These are phyloP conservation scores for Fonsecaea pedrosoi DNA, from an alignment of 2,329 filamentous ascomycete genomes.

Conservation along the genomic window DNA sequence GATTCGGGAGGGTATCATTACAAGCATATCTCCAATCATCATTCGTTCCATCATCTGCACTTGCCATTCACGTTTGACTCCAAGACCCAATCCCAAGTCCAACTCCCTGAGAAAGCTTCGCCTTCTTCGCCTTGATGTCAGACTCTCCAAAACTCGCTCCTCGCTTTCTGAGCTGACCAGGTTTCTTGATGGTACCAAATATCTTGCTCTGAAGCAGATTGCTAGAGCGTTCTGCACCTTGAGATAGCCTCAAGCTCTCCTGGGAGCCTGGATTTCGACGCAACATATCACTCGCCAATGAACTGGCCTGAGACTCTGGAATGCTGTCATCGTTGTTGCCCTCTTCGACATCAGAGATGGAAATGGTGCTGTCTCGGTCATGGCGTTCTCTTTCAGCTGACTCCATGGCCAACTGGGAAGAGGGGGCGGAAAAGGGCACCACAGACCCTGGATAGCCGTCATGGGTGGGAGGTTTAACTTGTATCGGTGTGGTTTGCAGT, in stretches of 20 bases:
- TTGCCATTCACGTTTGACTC: slow-evolving; percentile 31
- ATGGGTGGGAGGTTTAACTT: slow-evolving; percentile 58
- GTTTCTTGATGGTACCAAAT: slow-evolving; percentile 67
- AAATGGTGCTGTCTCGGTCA: slow-evolving; percentile 86
- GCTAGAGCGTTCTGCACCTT: slow-evolving; percentile 52
- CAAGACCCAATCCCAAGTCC: slow-evolving; percentile 63
- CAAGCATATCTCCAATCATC: slow-evolving; percentile 23
- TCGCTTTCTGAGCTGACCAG: slow-evolving; percentile 52
- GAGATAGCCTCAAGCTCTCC: slow-evolving; percentile 45
- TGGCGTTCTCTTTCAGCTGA: slow-evolving; percentile 57
- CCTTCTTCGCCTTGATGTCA: slow-evolving; percentile 56
- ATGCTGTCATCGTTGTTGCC: slow-evolving; percentile 68
- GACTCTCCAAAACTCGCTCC: slow-evolving; percentile 48
- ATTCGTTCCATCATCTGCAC: slow-evolving; percentile 24
- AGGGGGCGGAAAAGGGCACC: slow-evolving; percentile 41
- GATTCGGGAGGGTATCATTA: slow-evolving; percentile 36
- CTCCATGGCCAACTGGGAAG: slow-evolving; percentile 42
- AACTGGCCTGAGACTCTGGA: slow-evolving; percentile 76
- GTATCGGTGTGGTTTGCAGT: slow-evolving; percentile 75
- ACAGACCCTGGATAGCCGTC: slow-evolving; percentile 44
- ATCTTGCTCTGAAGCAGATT: slow-evolving; percentile 66
- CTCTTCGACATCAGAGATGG: slow-evolving; percentile 64
- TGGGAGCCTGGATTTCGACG: slow-evolving; percentile 61
- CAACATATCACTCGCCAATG: slow-evolving; percentile 76
- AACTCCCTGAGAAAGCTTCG: slow-evolving; percentile 57